phyloP scores from a whole-genome alignment of 768 basidiomycete genomes.

The Trametopsis cervina region DNA sequence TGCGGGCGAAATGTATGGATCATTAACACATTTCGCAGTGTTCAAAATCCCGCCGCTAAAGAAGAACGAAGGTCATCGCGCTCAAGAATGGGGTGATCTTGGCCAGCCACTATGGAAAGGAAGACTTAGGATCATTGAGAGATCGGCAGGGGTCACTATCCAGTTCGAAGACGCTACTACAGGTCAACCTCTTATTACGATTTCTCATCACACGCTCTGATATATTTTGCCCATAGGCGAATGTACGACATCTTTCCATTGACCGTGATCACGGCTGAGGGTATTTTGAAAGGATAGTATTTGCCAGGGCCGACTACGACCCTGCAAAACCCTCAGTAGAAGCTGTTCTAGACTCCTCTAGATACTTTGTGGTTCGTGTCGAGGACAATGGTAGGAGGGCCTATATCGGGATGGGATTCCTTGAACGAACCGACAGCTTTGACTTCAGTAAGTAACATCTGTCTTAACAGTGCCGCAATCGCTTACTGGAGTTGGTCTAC shows the following conservation, averaged over 20 bases:
- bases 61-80: slow-evolving; percentile 83
- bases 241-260: slow-evolving; percentile 38
- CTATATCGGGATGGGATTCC: slow-evolving; percentile 91
- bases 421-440: slow-evolving; percentile 82
- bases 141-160: slow-evolving; percentile 56
- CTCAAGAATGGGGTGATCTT: slow-evolving; percentile 89
- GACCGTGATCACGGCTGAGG: not conserved
- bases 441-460: slow-evolving; percentile 71
- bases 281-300: slow-evolving; percentile 41
- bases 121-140: slow-evolving; percentile 78
- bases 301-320: slow-evolving; percentile 83
- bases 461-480: not conserved
- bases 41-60: slow-evolving; percentile 88
- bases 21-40: slow-evolving; percentile 44
- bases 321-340: slow-evolving; percentile 79
- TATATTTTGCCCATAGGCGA: too few relatives aligned
- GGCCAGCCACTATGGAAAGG: slow-evolving; percentile 86
- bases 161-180: slow-evolving; percentile 76
- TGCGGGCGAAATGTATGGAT: slow-evolving; percentile 5
- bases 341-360: slow-evolving; percentile 90
- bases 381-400: slow-evolving; percentile 86
- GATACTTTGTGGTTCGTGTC: slow-evolving; percentile 90
- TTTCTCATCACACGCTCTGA: too few relatives aligned
- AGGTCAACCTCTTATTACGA: slow-evolving; percentile 49
- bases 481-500: not conserved